Base-by-base conservation (phyloP, 495 filamentous ascomycete species). In the Trichoderma gamsii region DNA sequence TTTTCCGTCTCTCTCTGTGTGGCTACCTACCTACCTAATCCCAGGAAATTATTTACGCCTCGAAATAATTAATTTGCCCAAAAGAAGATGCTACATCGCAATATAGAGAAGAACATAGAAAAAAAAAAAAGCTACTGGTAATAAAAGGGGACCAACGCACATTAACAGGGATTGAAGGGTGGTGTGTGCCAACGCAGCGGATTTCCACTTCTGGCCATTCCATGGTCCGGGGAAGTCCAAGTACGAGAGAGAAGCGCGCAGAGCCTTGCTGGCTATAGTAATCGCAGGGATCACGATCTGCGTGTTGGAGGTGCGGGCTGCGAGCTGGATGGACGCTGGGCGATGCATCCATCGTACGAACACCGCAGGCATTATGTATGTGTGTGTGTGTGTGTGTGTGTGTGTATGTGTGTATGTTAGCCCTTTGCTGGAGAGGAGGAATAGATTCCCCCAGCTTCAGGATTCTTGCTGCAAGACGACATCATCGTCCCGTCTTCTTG, bases 181-280 rank as follows among this genome's bases (percentile, higher is more conserved):
- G 35, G 35, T 38, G 35, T n/a, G 32, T 12, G 21, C 51, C n/a
- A 27, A 27, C 18, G 27, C 56, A 29, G 56, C 56, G 56, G 56
- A 61, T 61, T 61, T 35, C 56, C 56, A 29, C 23, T 27, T 61
- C 56, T 61, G 23, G 56, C 23, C 56, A n/a, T 23, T 32, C 56
- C 56, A 61, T 32, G 56, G 56, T 32, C 56, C 56, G 56, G 56
- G 56, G 56, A 61, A 61, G 56, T 25, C n/a, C n/a, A 61, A 23
- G 13, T 7, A 9, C 25, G 18, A n/a, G 3, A 18, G n/a, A n/a
- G n/a, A n/a, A n/a, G n/a, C n/a, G 35, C 35, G 5, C 3, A 38
- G 35, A 38, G 35, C 35, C 35, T 38, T 2, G 35, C 35, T 29
- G 29, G 29, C 29, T 29, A 4, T 46, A 3, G 12, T 46, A 18